Base-by-base conservation (phyloP, 768 basidiomycete species). In the Butyriboletus loyo region DNA sequence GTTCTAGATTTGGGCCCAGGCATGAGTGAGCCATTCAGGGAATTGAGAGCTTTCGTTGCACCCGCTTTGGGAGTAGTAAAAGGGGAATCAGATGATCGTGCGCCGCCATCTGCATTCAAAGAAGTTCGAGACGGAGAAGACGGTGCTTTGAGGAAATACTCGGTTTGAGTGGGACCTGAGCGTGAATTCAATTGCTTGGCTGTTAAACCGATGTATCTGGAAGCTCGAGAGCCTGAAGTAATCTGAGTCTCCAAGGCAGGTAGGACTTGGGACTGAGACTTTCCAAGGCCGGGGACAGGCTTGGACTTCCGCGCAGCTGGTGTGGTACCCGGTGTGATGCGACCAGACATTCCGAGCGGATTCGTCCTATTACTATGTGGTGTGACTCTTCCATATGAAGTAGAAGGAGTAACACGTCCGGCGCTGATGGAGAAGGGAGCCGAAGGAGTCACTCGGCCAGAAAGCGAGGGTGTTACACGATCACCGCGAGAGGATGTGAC, bases 191-290 rank as follows among this genome's bases (percentile, higher is more conserved):
- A 78, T 59, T 92, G 89, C 64, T 86, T 83, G 1, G 92, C 92
- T 1, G 90, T 94, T 81, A 93, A 83, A 15, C 84, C 83, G 30
- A 87, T 75, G 65, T 93, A 94, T 67, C 86, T 89, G 38, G 88
- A 87, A 10, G 92, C 92, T 40, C 92, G 77, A 3, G 91, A 91
- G 4, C 92, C 92, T 7, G 84, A 84, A 4, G 92, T 91, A 52
- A 94, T 84, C 53, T 73, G 74, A 28, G 67, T 56, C 48, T 73
- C 71, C 30, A 66, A 58, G 7, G 54, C 41, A 39, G 68, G 63
- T 34, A 30, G 53, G 47, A 11, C 53, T 59, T 36, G 55, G 50
- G 36, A 58, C 73, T 72, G 63, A 72, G 69, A 53, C 61, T 49
- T 75, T 50, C 59, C 72, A 38, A 47, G 67, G 57, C 54, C 62